These are phyloP conservation scores for Penicillium argentinense DNA, from an alignment of 495 filamentous ascomycete genomes.

Conservation along the genomic window DNA sequence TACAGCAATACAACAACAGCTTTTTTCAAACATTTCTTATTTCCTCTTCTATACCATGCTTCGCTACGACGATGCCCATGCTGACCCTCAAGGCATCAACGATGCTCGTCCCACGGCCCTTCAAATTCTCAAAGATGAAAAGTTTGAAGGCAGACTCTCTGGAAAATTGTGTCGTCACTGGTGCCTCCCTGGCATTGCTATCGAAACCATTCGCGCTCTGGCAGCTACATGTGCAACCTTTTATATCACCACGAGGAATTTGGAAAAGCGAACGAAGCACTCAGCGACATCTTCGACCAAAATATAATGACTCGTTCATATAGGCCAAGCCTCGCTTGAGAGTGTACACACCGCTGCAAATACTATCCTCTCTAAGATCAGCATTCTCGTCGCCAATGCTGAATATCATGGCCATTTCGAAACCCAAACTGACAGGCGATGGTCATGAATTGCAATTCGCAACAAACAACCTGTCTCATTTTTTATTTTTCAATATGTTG, in stretches of 20 bases:
- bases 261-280: conserved; percentile 34
- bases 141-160: conserved; percentile 33
- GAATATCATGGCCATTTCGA: conserved; percentile 48
- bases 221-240: conserved; percentile 50
- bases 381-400: conserved; percentile 50
- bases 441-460: conserved; percentile 50
- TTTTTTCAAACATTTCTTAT: not conserved
- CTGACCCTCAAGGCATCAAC: conserved; percentile 45
- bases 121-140: conserved; percentile 53
- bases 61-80: conserved; percentile 42
- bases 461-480: conserved; percentile 52
- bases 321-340: conserved; percentile 46
- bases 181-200: conserved; percentile 53
- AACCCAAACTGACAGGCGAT: conserved; percentile 35
- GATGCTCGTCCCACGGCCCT: conserved; percentile 57
- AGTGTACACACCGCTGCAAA: conserved; percentile 42
- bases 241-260: conserved; percentile 43
- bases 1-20: too few species aligned
- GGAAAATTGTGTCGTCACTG: conserved; percentile 53
- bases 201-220: conserved; percentile 51
- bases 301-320: conserved; percentile 21
- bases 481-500: conserved; percentile 51
- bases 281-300: conserved; percentile 30
- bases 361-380: conserved; percentile 42
- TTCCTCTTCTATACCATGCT: conserved; percentile 1